phyloP scores from a whole-genome alignment of 768 basidiomycete genomes.

The Solioccasus polychromus region DNA sequence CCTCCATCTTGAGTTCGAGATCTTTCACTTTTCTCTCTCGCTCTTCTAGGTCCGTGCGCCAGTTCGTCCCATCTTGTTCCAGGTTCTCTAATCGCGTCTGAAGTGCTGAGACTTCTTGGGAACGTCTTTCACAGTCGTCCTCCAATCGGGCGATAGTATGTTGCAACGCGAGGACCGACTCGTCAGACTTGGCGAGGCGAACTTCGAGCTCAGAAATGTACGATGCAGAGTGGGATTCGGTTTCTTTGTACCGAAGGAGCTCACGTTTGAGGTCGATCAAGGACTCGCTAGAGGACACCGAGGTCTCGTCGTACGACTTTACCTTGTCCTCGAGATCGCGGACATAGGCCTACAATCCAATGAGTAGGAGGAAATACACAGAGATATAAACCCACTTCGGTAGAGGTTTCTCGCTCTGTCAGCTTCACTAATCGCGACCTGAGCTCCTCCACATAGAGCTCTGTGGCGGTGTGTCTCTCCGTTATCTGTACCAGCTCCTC shows the following conservation, averaged over 20 bases:
- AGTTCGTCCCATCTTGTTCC: slow-evolving; percentile 72
- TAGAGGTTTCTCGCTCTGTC: slow-evolving; percentile 83
- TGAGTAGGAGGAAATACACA: not conserved
- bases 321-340: slow-evolving; percentile 92
- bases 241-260: slow-evolving; percentile 71
- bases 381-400: slow-evolving; percentile 60
- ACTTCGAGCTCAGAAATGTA: slow-evolving; percentile 88
- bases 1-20: slow-evolving; percentile 74
- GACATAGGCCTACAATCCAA: slow-evolving; percentile 72
- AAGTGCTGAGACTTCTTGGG: slow-evolving; percentile 66
- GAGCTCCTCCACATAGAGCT: slow-evolving; percentile 86
- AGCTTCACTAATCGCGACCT: slow-evolving; percentile 76
- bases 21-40: slow-evolving; percentile 74
- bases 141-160: slow-evolving; percentile 76
- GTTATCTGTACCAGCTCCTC: slow-evolving; percentile 65
- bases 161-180: slow-evolving; percentile 67
- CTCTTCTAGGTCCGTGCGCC: slow-evolving; percentile 81
- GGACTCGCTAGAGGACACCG: slow-evolving; percentile 71
- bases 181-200: slow-evolving; percentile 74
- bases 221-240: slow-evolving; percentile 64
- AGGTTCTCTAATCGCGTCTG: slow-evolving; percentile 70
- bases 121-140: slow-evolving; percentile 68
- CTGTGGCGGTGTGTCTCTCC: slow-evolving; percentile 73
- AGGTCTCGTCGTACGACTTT: slow-evolving; percentile 78
- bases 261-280: slow-evolving; percentile 84